Evolutionary conservation across 192 early-diverging fungal species (phyloP), one percentile per base, ranked within the genome.

Genomic region (Mortierella antarctica): DNA sequence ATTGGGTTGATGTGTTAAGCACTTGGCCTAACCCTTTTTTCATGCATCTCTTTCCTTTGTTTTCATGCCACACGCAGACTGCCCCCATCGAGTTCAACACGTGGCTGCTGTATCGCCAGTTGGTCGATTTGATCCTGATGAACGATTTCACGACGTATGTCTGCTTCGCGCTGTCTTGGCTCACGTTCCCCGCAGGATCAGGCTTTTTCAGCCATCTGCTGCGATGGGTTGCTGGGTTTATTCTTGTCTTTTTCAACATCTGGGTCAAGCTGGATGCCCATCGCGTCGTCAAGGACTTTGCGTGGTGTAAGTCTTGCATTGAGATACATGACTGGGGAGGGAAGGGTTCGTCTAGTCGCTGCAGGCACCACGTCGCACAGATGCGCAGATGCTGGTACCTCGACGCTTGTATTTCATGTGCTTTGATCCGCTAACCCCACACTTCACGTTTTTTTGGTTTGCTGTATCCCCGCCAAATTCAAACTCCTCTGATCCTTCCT

Each of bases 221-320:
- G 65, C 89, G 96, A 31, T 92, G 93, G 81, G 70, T 89, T 21
- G 96, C 91, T 40, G 96, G 96, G 12, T 63, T 93, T 3, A 85
- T 95, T 31, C 84, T 99, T 57, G 85, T 97, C 8, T 84, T 89
- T 31, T 97, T 99, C 82, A 98, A 97, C 69, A 89, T 97, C 65
- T 97, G 97, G 94, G 96, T 99, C 70, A 96, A 97, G 81, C 75
- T 94, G 55, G 97, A 99, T 80, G 96, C 96, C 39, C 95, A 96
- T 59, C 93, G 96, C 10, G 96, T 96, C 9, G 93, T 99, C 62
- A 97, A 95, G 83, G 97, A 98, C 83, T 99, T 94, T 86, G 96
- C 96, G 12, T 97, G 96, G 96, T 99, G 94, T 95, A 88, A 89
- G 92, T 88, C 44, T 62, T 31, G 31, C 31, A 31, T 31, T 31